Conservation (phyloP, 1,139 yeast species). For the Zygosaccharomyces pseudobailii region DNA sequence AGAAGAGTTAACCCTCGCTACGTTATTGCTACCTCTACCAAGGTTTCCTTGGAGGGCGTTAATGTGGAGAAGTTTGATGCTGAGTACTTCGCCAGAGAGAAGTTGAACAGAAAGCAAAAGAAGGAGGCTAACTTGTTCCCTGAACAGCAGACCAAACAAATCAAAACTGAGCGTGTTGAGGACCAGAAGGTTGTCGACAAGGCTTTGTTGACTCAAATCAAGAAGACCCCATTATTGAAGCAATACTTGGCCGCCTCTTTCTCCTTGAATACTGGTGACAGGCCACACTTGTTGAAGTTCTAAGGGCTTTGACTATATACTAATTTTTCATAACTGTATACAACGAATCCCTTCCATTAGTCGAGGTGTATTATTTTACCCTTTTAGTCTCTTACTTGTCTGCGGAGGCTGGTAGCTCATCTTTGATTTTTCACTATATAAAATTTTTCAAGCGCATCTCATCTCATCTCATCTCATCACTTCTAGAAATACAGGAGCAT, state of each 20-base stretch:
- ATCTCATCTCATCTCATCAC: conserved; percentile 1
- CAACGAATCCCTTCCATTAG: conserved; percentile 14
- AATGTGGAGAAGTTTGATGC: conserved; percentile 91
- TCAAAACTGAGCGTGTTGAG: conserved; percentile 92
- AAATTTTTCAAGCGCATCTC: conserved; percentile 1
- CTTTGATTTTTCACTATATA: background rate
- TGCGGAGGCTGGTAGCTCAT: background rate
- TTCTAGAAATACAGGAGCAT: background rate
- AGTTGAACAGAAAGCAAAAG: conserved; percentile 68
- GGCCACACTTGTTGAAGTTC: conserved; percentile 97
- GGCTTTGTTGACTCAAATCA: conserved; percentile 88
- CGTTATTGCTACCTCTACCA: conserved; percentile 98
- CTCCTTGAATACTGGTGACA: conserved; percentile 98
- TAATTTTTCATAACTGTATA: conserved; percentile 14
- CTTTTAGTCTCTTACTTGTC: background rate
- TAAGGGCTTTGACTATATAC: conserved; percentile 39
- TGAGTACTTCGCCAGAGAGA: conserved; percentile 88
- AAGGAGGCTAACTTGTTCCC: conserved; percentile 97
- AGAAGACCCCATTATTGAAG: conserved; percentile 96
- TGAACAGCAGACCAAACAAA: conserved; percentile 68
- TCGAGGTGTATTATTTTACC: conserved; percentile 3
- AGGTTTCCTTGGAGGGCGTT: conserved; percentile 72
- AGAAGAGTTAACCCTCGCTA: conserved; percentile 99
- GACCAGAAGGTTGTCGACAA: conserved; percentile 98
- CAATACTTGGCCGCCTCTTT: conserved; percentile 96